Conservation (phyloP, 2,329 filamentous ascomycete genomes). For the Pseudogymnoascus sp. region DNA sequence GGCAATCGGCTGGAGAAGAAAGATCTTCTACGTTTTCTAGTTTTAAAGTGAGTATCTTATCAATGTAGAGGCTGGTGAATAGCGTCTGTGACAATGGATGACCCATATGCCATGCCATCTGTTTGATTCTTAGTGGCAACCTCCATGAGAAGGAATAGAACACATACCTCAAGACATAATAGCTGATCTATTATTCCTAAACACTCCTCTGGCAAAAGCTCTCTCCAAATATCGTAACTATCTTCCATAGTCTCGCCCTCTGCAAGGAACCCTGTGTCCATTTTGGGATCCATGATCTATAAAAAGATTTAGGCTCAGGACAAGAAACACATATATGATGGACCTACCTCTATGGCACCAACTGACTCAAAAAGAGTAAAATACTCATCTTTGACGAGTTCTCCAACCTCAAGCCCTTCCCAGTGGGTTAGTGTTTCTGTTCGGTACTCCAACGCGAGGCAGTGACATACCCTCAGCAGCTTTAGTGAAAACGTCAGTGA, state of each 20-base stretch:
- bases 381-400: constrained; percentile 86
- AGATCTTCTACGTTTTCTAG: constrained; percentile 55
- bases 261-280: constrained; percentile 86
- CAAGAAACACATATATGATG: constrained; percentile 1
- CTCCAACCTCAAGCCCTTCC: constrained; percentile 67
- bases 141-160: neutral
- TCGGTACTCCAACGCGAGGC: neutral
- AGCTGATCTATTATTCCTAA: constrained; percentile 93
- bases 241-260: constrained; percentile 78
- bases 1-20: constrained; percentile 18
- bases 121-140: constrained; percentile 16
- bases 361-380: constrained; percentile 96
- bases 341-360: constrained; percentile 66
- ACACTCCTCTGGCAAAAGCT: constrained; percentile 69
- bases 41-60: constrained; percentile 68
- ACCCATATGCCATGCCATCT: constrained; percentile 97
- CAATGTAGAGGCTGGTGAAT: constrained; percentile 87
- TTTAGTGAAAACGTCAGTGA: constrained; percentile 49
- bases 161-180: constrained; percentile 71
- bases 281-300: constrained; percentile 98
- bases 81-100: constrained; percentile 91
- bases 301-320: neutral
- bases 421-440: neutral
- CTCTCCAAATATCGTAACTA: constrained; percentile 65
- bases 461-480: constrained; percentile 46